phyloP scores from a whole-genome alignment of 305 asterid species.

The Fraxinus floribunda region DNA sequence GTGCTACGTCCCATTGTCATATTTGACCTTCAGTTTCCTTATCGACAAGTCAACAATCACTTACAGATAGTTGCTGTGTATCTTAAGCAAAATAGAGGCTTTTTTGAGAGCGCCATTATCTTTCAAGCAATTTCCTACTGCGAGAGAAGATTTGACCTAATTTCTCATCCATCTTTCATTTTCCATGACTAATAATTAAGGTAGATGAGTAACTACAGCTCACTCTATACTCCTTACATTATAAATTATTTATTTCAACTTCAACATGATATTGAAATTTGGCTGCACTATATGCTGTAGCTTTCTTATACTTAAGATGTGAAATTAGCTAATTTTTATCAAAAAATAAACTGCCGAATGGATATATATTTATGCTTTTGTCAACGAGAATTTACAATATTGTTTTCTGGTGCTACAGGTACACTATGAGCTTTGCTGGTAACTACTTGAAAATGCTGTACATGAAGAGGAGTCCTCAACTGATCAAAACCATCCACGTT shows the following conservation, averaged over 20 bases:
- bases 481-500: conserved; percentile 75
- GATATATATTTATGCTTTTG: background rate
- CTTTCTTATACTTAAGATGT: background rate
- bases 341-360: background rate
- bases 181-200: background rate
- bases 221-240: background rate
- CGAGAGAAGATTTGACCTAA: background rate
- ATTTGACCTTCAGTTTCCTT: background rate
- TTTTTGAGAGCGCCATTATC: background rate
- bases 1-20: background rate
- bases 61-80: background rate
- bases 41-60: background rate
- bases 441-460: conserved; percentile 68
- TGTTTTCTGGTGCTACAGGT: conserved; percentile 46
- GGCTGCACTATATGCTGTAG: background rate
- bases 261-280: background rate
- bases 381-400: background rate
- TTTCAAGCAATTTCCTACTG: background rate
- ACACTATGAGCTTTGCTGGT: conserved; percentile 80
- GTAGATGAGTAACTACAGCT: background rate
- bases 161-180: background rate
- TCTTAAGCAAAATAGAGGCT: background rate
- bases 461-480: conserved; percentile 73
- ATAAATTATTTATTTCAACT: background rate
- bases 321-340: background rate